Base-by-base conservation (phyloP, 2,329 filamentous ascomycete species). In the Fusarium haematococcum region DNA sequence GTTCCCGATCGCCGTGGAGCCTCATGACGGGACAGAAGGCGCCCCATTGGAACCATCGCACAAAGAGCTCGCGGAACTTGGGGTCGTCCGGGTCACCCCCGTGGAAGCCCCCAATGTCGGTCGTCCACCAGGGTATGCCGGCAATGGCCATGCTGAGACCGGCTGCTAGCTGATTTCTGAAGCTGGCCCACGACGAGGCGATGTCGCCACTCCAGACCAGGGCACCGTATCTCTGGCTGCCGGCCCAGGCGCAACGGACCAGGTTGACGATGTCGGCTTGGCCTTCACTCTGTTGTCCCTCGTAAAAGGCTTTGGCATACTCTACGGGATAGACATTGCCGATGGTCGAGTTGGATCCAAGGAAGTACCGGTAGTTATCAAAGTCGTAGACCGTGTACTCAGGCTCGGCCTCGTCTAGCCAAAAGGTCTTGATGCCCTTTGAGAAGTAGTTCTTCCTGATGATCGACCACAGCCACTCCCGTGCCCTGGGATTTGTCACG, bases 31-130 rank as follows among this genome's bases (percentile, higher is more conserved):
- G 91, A 66, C 90, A 92, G 76, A 91, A 93, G 0, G 90, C 83
- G 0, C 88, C 91, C 90, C 91, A 93, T 75, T 93, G 91, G 79
- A 93, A 93, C 91, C 91, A 93, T 4, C 91, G 83, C 1, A 90
- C 87, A 68, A 93, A 90, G 0, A 93, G 81, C 77, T 93, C 91
- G 10, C 90, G 84, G 80, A 93, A 93, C 0, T 75, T 83, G 3
- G 83, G 81, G 57, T 91, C 87, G 1, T 83, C 79, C 0, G 90
- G 89, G 69, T 91, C 85, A 0, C 91, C 91, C 8, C 91, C 91
- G 75, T 93, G 91, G 77, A 93, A 93, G 1, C 91, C 91, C 2
- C 91, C 91, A 60, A 93, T 93, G 75, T 93, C 91, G 0, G 91
- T 93, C 0, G 91, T 93, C 90, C 90, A 93, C 91, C 91, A 92